A percentile compares a stretch with the other conserved stretches of the same genome.
Conservation (phyloP, 2,329 filamentous ascomycete species). For the Beauveria sp. region DNA sequence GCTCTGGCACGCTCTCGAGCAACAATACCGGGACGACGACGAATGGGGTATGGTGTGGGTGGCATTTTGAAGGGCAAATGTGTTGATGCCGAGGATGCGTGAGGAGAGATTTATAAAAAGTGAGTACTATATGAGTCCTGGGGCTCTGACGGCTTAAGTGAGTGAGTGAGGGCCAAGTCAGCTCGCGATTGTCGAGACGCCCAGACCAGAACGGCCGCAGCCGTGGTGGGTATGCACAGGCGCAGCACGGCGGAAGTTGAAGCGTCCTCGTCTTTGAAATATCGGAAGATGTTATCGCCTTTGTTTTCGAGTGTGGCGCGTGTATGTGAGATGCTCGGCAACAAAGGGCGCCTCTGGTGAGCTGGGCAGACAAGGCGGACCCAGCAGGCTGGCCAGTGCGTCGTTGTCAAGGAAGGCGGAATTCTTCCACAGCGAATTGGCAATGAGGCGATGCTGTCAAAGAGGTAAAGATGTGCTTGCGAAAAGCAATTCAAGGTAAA, state of each 20-base stretch:
- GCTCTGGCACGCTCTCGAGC: background rate
- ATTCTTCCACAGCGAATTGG: background rate
- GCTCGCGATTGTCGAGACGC: background rate
- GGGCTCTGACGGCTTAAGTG: background rate
- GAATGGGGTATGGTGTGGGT: conserved; percentile 9
- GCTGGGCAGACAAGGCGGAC: conserved; percentile 3
- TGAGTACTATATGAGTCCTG: background rate
- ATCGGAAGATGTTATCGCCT: background rate
- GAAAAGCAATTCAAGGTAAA: background rate
- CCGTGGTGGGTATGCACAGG: background rate
- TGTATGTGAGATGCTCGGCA: conserved; percentile 11
- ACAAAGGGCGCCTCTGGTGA: conserved; percentile 22
- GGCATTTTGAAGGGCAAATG: conserved; percentile 12
- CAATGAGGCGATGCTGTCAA: background rate
- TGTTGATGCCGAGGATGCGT: background rate
- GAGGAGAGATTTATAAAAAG: background rate
- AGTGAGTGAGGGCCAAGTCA: conserved; percentile 6
- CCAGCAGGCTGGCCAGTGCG: background rate
- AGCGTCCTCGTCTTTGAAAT: conserved; percentile 7
- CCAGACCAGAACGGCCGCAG: conserved; percentile 3
- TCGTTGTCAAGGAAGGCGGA: background rate
- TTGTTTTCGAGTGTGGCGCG: conserved; percentile 6
- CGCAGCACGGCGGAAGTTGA: background rate
- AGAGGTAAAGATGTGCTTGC: background rate
- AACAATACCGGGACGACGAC: background rate